phyloP scores from a whole-genome alignment of 169 alveolate genomes.

The Amoebophrya sp. region DNA sequence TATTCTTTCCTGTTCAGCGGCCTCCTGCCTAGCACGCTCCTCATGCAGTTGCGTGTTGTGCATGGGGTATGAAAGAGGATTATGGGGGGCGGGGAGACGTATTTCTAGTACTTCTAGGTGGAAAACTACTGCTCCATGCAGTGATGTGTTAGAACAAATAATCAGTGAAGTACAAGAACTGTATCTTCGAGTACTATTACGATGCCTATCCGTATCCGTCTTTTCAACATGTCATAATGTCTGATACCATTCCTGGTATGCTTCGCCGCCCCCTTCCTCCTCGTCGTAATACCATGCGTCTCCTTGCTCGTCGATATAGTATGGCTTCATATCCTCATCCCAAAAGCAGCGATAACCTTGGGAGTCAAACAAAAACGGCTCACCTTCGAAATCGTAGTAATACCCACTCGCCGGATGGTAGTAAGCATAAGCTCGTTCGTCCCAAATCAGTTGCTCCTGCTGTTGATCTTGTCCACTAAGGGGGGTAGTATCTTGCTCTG shows the following conservation, averaged over 20 bases:
- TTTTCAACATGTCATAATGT: too few species aligned
- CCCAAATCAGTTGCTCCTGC: neutral
- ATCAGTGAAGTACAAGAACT: too few species aligned
- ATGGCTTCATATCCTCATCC: conserved; percentile 9
- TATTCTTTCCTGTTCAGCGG: neutral
- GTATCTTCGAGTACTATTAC: too few species aligned
- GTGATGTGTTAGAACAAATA: too few species aligned
- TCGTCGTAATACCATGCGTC: conserved; percentile 19
- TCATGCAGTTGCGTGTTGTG: too few species aligned
- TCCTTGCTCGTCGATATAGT: neutral
- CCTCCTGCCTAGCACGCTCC: neutral
- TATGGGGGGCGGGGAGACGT: too few species aligned
- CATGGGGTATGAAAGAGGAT: too few species aligned
- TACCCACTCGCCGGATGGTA: neutral
- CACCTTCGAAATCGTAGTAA: conserved; percentile 4
- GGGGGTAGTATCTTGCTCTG: too few species aligned
- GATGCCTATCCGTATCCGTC: too few species aligned
- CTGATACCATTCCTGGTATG: neutral
- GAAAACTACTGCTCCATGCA: too few species aligned
- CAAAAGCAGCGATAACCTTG: neutral
- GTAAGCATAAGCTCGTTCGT: neutral
- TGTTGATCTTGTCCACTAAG: too few species aligned
- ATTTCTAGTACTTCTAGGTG: too few species aligned
- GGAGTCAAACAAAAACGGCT: neutral
- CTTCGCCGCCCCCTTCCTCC: neutral